Evolutionary conservation across 78 protist genomes (phyloP).

Genomic region (slime mould (Dictyostelium discoideum)): DNA sequence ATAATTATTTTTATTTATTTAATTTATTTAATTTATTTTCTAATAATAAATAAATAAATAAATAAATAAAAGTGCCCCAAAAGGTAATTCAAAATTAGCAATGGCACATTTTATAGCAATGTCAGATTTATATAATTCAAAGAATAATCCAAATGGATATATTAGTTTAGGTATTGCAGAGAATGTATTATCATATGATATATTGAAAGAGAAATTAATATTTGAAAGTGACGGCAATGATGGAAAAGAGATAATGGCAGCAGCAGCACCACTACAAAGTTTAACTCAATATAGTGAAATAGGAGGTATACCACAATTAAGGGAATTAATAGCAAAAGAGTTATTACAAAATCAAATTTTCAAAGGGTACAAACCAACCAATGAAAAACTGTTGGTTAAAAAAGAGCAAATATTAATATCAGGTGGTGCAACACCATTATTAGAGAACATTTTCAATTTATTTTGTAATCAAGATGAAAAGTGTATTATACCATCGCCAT

Average conservation of each 20-base stretch:
- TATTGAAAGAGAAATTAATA: slow-evolving; percentile 17
- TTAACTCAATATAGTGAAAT: slow-evolving; percentile 22
- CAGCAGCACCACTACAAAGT: neutral
- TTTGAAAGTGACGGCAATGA: neutral
- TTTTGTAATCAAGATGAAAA: slow-evolving; percentile 29
- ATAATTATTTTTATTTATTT: neutral
- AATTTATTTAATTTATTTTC: too few species aligned
- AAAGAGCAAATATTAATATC: neutral
- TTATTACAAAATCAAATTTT: slow-evolving; percentile 5
- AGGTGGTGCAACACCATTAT: slow-evolving; percentile 32
- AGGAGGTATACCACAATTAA: slow-evolving; percentile 32
- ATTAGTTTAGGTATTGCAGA: slow-evolving; percentile 63
- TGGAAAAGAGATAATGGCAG: neutral
- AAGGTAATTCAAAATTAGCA: neutral
- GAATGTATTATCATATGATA: slow-evolving; percentile 20
- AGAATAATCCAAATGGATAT: slow-evolving; percentile 50
- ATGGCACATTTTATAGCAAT: slow-evolving; percentile 12
- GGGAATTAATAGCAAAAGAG: neutral
- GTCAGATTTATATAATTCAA: neutral
- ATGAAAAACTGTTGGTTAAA: neutral
- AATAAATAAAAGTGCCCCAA: neutral
- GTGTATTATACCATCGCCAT: slow-evolving; percentile 63
- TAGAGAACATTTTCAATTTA: slow-evolving; percentile 23
- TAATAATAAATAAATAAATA: too few species aligned
- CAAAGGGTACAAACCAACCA: neutral